These are phyloP conservation scores for Leccinum huronense DNA, from an alignment of 1,284 basidiomycete species.

Conservation along the genomic window DNA sequence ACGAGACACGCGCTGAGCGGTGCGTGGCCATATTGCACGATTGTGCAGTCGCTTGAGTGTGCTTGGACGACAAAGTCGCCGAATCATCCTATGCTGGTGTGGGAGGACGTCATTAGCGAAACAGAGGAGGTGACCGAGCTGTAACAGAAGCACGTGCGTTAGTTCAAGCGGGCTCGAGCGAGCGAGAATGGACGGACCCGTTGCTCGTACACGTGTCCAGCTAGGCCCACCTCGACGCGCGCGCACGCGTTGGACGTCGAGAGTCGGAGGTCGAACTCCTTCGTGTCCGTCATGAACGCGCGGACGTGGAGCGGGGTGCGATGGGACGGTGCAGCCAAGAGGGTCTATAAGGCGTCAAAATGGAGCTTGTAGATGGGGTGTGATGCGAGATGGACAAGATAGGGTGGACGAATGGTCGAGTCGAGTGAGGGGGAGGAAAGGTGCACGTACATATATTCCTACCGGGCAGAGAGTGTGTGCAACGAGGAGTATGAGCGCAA, in stretches of 20 bases:
- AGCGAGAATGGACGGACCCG: neutral
- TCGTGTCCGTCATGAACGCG: conserved; percentile 33
- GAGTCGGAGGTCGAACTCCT: conserved; percentile 34
- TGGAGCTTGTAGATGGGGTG: conserved; percentile 8
- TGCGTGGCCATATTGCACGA: too few relatives aligned
- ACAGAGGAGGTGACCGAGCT: conserved; percentile 20
- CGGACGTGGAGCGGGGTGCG: conserved; percentile 27
- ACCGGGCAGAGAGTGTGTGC: too few relatives aligned
- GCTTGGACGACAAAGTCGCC: too few relatives aligned
- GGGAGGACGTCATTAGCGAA: conserved; percentile 12
- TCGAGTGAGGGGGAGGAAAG: too few relatives aligned
- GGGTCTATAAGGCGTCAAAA: conserved; percentile 31
- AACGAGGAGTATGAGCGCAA: too few relatives aligned
- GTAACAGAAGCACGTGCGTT: neutral
- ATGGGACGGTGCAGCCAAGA: conserved; percentile 27
- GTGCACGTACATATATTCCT: too few relatives aligned
- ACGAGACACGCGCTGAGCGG: too few relatives aligned
- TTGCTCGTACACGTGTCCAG: neutral
- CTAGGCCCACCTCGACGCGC: conserved; percentile 24
- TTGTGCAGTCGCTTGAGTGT: too few relatives aligned
- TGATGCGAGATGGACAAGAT: too few relatives aligned
- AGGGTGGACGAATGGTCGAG: too few relatives aligned
- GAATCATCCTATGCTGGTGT: neutral
- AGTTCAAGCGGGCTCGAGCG: neutral
- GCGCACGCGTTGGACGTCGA: conserved; percentile 25